Percentiles rank a stretch among this genome's conserved stretches.
These are phyloP conservation scores for Cantharellus cinnabarinus DNA, from an alignment of 768 basidiomycete species.

Conservation along the genomic window DNA sequence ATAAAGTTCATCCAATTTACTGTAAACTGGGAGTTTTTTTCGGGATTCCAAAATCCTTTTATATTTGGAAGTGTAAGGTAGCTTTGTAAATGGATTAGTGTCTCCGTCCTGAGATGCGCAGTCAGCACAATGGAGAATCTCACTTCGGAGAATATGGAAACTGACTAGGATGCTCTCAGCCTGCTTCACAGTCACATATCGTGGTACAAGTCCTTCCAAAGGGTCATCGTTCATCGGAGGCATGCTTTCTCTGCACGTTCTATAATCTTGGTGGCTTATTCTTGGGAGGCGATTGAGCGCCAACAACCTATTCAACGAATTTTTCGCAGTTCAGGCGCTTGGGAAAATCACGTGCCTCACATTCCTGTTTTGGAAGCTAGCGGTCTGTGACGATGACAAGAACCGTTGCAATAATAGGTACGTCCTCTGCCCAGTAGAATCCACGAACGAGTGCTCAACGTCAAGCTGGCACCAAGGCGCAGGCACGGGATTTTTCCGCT, in stretches of 20 bases:
- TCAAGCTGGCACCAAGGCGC: neutral
- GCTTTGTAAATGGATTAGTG: conserved; percentile 75
- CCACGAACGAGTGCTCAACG: too few species aligned
- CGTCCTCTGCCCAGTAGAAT: too few species aligned
- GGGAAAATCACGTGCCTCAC: too few species aligned
- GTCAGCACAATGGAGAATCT: neutral
- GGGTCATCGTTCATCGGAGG: conserved; percentile 28
- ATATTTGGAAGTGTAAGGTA: conserved; percentile 58
- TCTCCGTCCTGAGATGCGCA: conserved; percentile 38
- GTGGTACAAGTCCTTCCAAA: conserved; percentile 50
- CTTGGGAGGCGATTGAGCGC: too few species aligned
- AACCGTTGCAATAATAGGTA: too few species aligned
- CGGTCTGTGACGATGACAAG: too few species aligned
- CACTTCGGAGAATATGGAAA: conserved; percentile 4
- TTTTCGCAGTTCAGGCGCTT: too few species aligned
- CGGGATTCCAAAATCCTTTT: conserved; percentile 67
- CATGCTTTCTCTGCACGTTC: conserved; percentile 23
- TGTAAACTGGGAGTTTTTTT: conserved; percentile 76
- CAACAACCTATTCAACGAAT: too few species aligned
- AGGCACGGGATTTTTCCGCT: neutral
- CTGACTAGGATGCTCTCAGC: conserved; percentile 52
- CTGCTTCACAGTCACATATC: conserved; percentile 44
- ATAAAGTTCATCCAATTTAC: conserved; percentile 85
- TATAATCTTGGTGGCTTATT: too few species aligned
- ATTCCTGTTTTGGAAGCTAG: too few species aligned